A percentile compares a stretch with the other conserved stretches of the same genome.
phyloP scores from a whole-genome alignment of 1,284 basidiomycete genomes.

The Moesziomyces globuligerus region DNA sequence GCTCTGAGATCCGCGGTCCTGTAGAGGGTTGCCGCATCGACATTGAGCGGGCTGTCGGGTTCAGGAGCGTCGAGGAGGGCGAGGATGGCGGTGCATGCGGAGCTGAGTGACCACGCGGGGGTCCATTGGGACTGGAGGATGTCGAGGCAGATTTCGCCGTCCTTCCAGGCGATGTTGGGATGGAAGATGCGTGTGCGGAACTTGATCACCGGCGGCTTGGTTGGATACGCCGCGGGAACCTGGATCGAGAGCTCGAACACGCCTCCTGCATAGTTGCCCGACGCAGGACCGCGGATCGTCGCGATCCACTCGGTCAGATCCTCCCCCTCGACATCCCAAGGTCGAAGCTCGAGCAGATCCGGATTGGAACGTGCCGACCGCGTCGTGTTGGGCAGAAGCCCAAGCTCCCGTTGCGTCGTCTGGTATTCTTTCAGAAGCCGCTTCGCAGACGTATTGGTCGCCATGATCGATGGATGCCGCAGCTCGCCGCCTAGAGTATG shows the following conservation, averaged over 20 bases:
- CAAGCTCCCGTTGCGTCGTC: conserved; percentile 33
- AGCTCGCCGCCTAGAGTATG: too few species aligned
- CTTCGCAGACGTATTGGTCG: conserved; percentile 30
- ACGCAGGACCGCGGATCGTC: conserved; percentile 36
- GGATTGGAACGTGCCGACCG: conserved; percentile 33
- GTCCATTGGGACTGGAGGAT: conserved; percentile 64
- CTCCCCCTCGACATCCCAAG: conserved; percentile 52
- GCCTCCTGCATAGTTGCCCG: conserved; percentile 46
- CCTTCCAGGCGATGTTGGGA: conserved; percentile 63
- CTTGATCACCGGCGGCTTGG: conserved; percentile 61
- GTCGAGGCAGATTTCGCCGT: conserved; percentile 67
- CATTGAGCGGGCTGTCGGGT: conserved; percentile 66
- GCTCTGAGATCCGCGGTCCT: conserved; percentile 47
- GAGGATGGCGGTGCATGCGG: conserved; percentile 62
- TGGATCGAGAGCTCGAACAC: conserved; percentile 51
- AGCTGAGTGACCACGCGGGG: conserved; percentile 66
- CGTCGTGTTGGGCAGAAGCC: conserved; percentile 2
- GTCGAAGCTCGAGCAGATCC: conserved; percentile 52
- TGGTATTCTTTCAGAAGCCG: conserved; percentile 56
- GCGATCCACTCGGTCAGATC: conserved; percentile 64
- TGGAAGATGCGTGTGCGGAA: conserved; percentile 64
- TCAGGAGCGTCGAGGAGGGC: conserved; percentile 65
- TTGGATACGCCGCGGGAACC: conserved; percentile 57
- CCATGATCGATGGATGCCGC: conserved; percentile 9
- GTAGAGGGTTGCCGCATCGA: conserved; percentile 64